phyloP scores from a whole-genome alignment of 73 alveolate genomes.

The Tetrahymena borealis region DNA sequence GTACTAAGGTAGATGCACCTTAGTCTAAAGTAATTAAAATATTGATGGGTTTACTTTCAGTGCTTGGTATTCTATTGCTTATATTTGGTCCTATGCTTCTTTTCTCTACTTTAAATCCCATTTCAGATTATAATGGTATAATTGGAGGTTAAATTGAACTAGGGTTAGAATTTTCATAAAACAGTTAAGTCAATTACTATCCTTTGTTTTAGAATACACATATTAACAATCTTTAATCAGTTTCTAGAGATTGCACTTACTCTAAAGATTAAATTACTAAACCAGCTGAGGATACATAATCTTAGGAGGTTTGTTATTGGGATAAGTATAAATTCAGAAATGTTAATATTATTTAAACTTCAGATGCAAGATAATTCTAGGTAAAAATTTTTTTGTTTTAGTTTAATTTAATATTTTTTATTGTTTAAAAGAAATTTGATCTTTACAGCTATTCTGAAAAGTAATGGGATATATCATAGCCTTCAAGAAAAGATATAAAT shows the following conservation, averaged over 20 bases:
- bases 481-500: neutral
- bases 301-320: neutral
- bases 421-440: neutral
- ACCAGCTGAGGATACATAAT: neutral
- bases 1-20: conserved; percentile 57
- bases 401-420: neutral
- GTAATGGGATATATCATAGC: neutral
- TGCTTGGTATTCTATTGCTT: conserved; percentile 49
- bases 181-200: neutral
- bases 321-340: neutral
- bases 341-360: neutral
- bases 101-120: conserved; percentile 84
- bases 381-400: neutral
- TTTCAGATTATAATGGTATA: conserved; percentile 56
- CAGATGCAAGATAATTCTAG: neutral
- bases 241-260: neutral
- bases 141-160: conserved; percentile 59
- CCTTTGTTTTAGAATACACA: neutral
- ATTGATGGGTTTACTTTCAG: conserved; percentile 53
- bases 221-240: neutral
- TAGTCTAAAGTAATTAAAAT: conserved; percentile 44
- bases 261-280: no score
- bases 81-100: conserved; percentile 77
- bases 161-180: neutral
- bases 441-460: neutral